Conservation (phyloP, 441 rosid species). For the Capsella rubella region DNA sequence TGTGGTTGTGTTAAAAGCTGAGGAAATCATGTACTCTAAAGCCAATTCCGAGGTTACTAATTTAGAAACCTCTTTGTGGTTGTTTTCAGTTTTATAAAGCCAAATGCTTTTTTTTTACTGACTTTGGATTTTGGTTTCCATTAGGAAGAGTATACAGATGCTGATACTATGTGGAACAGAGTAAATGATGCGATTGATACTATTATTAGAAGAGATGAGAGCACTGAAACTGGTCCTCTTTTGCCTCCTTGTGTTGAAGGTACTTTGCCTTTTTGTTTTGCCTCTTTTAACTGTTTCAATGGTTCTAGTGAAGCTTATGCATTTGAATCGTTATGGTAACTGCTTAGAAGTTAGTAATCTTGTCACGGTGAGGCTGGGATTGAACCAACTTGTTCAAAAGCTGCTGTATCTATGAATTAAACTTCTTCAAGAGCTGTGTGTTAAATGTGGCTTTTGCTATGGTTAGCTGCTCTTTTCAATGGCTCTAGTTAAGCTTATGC, state of each 20-base stretch:
- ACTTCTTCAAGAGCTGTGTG: neutral
- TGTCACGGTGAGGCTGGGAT: too few species aligned
- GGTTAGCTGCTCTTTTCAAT: neutral
- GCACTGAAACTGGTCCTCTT: constrained; percentile 80
- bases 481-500: neutral
- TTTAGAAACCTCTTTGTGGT: constrained; percentile 4
- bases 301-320: constrained; percentile 1
- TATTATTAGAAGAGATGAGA: constrained; percentile 86
- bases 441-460: constrained; percentile 1
- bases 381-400: too few species aligned
- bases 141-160: constrained; percentile 82
- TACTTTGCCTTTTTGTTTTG: constrained; percentile 38
- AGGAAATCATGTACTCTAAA: constrained; percentile 96
- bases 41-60: constrained; percentile 87
- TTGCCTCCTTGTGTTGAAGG: constrained; percentile 99
- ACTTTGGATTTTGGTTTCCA: constrained; percentile 29
- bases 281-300: neutral
- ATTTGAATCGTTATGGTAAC: neutral
- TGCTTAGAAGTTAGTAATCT: constrained; percentile 3
- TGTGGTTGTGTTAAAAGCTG: constrained; percentile 78
- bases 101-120: neutral
- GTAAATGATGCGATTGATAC: constrained; percentile 90
- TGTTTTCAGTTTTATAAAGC: neutral
- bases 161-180: constrained; percentile 86
- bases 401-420: too few species aligned